These are phyloP conservation scores for Globisporangium echinulatum DNA, from an alignment of 352 stramenopile genomes.

Conservation along the genomic window DNA sequence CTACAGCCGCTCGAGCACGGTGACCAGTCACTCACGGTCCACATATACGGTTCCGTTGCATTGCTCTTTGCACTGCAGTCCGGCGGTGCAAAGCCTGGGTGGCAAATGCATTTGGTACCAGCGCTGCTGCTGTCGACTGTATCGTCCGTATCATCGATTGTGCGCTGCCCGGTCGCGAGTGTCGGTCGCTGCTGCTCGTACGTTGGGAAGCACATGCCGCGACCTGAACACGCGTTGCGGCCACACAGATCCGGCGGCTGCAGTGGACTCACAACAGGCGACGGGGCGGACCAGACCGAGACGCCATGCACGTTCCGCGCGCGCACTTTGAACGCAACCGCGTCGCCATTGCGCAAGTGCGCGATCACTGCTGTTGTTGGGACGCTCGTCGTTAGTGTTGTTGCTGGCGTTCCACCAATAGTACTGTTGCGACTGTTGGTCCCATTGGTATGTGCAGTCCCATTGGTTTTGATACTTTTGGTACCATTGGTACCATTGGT, in stretches of 20 bases:
- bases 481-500: too few species aligned
- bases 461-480: too few species aligned
- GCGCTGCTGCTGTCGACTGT: conserved; percentile 13
- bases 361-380: conserved; percentile 38
- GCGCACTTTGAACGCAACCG: conserved; percentile 67
- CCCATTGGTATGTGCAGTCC: too few species aligned
- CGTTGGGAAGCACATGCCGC: conserved; percentile 63
- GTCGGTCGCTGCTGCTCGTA: conserved; percentile 23
- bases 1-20: conserved; percentile 58
- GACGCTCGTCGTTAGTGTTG: conserved; percentile 6
- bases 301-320: conserved; percentile 56
- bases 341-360: conserved; percentile 48
- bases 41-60: conserved; percentile 26
- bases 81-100: conserved; percentile 45
- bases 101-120: conserved; percentile 47
- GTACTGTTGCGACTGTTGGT: background rate
- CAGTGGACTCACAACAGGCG: conserved; percentile 56
- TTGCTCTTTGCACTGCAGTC: conserved; percentile 60
- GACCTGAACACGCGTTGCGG: conserved; percentile 49
- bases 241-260: conserved; percentile 67
- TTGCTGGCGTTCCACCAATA: background rate
- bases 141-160: background rate
- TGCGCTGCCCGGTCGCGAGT: background rate
- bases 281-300: conserved; percentile 71
- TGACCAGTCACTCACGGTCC: conserved; percentile 52